phyloP scores from a whole-genome alignment of 805 yeast species.

The Hanseniaspora lindneri region DNA sequence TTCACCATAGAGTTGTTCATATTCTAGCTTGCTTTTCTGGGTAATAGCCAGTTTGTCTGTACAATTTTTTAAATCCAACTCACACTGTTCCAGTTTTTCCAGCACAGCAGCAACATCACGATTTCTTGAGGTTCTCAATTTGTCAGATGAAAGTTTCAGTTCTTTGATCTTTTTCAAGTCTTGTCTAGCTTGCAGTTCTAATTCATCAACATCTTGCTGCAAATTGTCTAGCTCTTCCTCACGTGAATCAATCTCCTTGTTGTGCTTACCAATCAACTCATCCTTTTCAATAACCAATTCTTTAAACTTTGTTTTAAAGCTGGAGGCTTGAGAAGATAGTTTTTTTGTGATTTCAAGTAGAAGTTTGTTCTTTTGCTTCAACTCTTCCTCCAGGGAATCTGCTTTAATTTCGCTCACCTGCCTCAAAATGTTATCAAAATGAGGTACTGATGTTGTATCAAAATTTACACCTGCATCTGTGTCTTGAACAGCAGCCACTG shows the following conservation, averaged over 20 bases:
- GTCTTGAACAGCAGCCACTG: background rate
- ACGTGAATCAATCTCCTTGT: constrained; percentile 22
- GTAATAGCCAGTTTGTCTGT: background rate
- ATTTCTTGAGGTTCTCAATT: background rate
- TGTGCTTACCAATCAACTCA: constrained; percentile 19
- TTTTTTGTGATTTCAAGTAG: constrained; percentile 1
- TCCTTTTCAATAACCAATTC: background rate
- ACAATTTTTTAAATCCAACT: background rate
- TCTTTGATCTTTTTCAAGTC: constrained; percentile 14
- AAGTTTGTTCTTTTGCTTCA: constrained; percentile 3
- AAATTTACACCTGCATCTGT: background rate
- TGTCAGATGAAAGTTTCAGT: constrained; percentile 17
- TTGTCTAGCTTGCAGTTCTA: constrained; percentile 18
- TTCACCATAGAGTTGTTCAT: background rate
- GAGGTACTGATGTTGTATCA: constrained; percentile 1
- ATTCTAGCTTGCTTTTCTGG: background rate
- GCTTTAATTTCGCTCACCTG: constrained; percentile 3
- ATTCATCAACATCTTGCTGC: constrained; percentile 20
- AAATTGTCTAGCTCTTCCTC: constrained; percentile 20
- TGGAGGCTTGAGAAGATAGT: constrained; percentile 8
- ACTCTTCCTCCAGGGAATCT: background rate
- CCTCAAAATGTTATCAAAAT: constrained; percentile 8
- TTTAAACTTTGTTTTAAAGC: constrained; percentile 1
- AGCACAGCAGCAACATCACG: background rate
- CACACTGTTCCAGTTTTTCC: background rate